Evolutionary conservation across 106 monocot genomes (phyloP).

Genomic region (Acorus gramineus): DNA sequence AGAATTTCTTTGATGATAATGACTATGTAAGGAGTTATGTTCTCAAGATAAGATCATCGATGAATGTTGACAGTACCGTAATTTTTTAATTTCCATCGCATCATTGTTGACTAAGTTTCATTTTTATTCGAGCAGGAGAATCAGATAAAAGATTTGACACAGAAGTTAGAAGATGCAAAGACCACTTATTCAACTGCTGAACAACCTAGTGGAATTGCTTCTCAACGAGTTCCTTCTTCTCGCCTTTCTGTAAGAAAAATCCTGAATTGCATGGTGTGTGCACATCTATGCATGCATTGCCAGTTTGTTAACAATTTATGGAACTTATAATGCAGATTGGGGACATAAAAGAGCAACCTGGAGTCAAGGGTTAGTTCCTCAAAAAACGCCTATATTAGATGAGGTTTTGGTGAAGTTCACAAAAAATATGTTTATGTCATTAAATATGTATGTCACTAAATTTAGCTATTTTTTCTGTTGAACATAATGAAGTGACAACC

Average conservation of each 20-base stretch:
- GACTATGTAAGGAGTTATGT: conserved; percentile 25
- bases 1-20: background rate
- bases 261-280: background rate
- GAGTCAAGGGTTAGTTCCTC: conserved; percentile 12
- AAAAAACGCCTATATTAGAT: too few species aligned
- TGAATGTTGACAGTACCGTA: conserved; percentile 1
- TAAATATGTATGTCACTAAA: too few species aligned
- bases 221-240: conserved; percentile 1
- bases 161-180: conserved; percentile 4
- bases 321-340: conserved; percentile 4
- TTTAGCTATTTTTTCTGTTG: too few species aligned
- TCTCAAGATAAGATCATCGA: background rate
- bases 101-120: background rate
- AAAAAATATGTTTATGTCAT: too few species aligned
- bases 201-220: background rate
- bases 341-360: conserved; percentile 3
- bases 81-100: conserved; percentile 12
- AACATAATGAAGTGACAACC: too few species aligned
- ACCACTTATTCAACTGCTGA: background rate
- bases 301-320: background rate
- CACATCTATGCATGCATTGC: background rate
- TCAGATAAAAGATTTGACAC: conserved; percentile 3
- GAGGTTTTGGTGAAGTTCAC: too few species aligned
- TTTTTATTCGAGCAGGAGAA: background rate
- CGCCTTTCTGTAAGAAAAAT: conserved; percentile 5